These are phyloP conservation scores for Fusarium robinianum DNA, from an alignment of 2,329 filamentous ascomycete genomes.

Conservation along the genomic window DNA sequence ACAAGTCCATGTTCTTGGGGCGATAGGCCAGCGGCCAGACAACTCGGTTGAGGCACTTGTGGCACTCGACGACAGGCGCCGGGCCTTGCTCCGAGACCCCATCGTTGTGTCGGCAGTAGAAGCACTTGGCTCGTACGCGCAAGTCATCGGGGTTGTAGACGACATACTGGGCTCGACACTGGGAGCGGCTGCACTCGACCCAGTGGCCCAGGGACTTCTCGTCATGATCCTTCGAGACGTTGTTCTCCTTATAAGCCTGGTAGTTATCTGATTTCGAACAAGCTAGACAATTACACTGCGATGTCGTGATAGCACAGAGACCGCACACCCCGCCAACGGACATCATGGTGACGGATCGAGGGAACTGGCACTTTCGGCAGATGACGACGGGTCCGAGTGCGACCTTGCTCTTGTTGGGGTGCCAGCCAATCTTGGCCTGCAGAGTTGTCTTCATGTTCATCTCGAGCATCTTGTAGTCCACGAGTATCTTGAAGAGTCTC, in stretches of 20 bases:
- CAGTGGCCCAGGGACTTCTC: conserved; percentile 44
- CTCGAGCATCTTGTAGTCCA: conserved; percentile 53
- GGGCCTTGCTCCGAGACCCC: conserved; percentile 11
- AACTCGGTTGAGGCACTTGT: conserved; percentile 49
- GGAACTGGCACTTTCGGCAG: conserved; percentile 49
- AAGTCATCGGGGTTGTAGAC: conserved; percentile 50
- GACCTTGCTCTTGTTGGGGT: conserved; percentile 48
- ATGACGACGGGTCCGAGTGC: conserved; percentile 48
- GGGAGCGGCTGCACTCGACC: conserved; percentile 51
- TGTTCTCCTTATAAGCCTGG: conserved; percentile 25
- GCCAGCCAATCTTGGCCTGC: conserved; percentile 50
- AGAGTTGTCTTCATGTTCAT: conserved; percentile 52
- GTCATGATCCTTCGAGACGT: conserved; percentile 41
- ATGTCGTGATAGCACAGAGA: conserved; percentile 39
- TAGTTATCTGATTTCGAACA: conserved; percentile 33
- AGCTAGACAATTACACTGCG: conserved; percentile 26
- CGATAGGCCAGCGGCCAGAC: conserved; percentile 54
- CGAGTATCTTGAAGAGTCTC: conserved; percentile 49
- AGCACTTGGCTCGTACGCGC: conserved; percentile 53
- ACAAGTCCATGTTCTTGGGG: conserved; percentile 37
- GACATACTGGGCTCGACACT: conserved; percentile 55
- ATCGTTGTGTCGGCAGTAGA: conserved; percentile 48
- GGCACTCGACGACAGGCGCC: conserved; percentile 52
- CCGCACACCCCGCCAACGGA: conserved; percentile 46
- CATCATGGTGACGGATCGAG: conserved; percentile 57